These are phyloP conservation scores for Ettlia oleoabundans DNA, from an alignment of 139 green algal genomes.

Conservation along the genomic window DNA sequence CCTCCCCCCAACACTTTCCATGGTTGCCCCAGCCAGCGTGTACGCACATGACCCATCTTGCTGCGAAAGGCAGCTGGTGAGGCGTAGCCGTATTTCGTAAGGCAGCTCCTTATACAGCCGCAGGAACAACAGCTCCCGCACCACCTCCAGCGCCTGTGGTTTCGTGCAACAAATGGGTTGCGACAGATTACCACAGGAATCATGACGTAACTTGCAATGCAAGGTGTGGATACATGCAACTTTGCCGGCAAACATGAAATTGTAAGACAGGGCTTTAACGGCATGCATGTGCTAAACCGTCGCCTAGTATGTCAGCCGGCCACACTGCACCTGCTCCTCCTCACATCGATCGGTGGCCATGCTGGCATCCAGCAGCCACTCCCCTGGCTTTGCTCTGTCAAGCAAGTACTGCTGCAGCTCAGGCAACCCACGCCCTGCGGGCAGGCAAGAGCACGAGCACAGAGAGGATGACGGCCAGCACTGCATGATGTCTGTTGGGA, in stretches of 20 bases:
- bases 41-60: not conserved
- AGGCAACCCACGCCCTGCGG: conserved; percentile 27
- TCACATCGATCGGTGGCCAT: conserved; percentile 38
- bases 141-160: conserved; percentile 53
- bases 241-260: too few relatives aligned
- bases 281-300: too few relatives aligned
- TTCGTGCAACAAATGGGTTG: too few relatives aligned
- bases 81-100: not conserved
- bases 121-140: conserved; percentile 61
- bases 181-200: too few relatives aligned
- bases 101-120: conserved; percentile 39
- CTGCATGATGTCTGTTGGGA: too few relatives aligned
- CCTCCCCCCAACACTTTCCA: too few relatives aligned
- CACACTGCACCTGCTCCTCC: conserved; percentile 35
- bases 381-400: conserved; percentile 22
- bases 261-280: too few relatives aligned
- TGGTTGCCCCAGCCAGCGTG: not conserved
- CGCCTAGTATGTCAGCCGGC: too few relatives aligned
- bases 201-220: too few relatives aligned
- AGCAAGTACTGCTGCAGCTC: conserved; percentile 20
- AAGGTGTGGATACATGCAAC: too few relatives aligned
- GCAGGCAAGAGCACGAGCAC: too few relatives aligned
- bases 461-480: too few relatives aligned
- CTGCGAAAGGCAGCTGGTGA: conserved; percentile 10
- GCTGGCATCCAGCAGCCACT: conserved; percentile 36